These are phyloP conservation scores for Colletotrichum cuscutae DNA, from an alignment of 2,329 filamentous ascomycete genomes.

Conservation along the genomic window DNA sequence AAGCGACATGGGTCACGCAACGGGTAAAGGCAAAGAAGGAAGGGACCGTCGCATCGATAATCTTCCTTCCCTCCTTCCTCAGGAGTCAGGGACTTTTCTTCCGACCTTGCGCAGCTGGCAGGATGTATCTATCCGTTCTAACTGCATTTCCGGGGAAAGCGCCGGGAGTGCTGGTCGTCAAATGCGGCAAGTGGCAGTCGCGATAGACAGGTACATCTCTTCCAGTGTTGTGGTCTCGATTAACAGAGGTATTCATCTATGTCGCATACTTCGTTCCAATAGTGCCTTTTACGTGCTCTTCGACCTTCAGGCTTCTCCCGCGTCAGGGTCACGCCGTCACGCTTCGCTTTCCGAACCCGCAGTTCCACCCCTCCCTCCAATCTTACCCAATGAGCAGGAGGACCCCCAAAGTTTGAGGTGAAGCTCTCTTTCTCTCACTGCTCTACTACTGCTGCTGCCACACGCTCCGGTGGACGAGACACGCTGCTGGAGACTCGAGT, in stretches of 20 bases:
- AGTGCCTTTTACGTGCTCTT: background rate
- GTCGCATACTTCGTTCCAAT: background rate
- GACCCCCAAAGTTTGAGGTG: conserved; percentile 19
- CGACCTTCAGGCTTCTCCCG: background rate
- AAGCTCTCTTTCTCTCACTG: background rate
- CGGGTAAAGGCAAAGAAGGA: conserved; percentile 3
- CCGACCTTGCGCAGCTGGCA: no score
- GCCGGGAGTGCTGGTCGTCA: conserved; percentile 9
- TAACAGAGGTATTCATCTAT: background rate
- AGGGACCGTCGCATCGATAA: conserved; percentile 11
- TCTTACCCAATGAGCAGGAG: conserved; percentile 31
- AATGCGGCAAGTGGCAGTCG: background rate
- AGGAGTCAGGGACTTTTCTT: background rate
- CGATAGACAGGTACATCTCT: background rate
- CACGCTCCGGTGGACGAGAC: background rate
- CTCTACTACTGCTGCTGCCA: no score
- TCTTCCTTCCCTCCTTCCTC: background rate
- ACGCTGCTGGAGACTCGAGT: background rate
- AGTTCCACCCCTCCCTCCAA: conserved; percentile 11
- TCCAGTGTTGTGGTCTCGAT: fast-evolving
- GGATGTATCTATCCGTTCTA: no score
- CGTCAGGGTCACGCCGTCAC: conserved; percentile 12
- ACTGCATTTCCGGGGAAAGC: conserved; percentile 25
- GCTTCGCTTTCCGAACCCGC: conserved; percentile 15
- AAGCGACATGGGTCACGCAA: conserved; percentile 5